Percentiles rank a stretch among this genome's conserved stretches.
These are phyloP conservation scores for Aspergillus asperescens DNA, from an alignment of 495 filamentous ascomycete genomes.

Conservation along the genomic window DNA sequence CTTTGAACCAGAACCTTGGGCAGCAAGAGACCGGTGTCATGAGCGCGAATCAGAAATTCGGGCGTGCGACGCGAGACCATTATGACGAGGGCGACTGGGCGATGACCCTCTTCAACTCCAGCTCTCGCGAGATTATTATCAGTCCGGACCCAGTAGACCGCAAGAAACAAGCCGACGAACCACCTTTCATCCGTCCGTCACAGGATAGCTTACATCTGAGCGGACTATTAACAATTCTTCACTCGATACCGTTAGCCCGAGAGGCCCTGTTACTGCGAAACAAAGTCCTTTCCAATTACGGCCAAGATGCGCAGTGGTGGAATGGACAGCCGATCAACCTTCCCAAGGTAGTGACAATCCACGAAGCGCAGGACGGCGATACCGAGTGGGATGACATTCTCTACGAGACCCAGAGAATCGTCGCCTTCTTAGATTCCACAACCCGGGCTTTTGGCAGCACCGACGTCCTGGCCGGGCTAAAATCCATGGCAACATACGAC, in stretches of 20 bases:
- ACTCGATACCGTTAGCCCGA: constrained; percentile 74
- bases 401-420: constrained; percentile 61
- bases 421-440: constrained; percentile 79
- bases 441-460: constrained; percentile 75
- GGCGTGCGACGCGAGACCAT: constrained; percentile 63
- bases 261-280: constrained; percentile 62
- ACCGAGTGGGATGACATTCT: constrained; percentile 46
- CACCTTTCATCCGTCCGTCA: constrained; percentile 68
- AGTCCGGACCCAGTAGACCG: constrained; percentile 58
- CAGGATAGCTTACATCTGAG: constrained; percentile 56
- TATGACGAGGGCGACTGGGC: constrained; percentile 75
- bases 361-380: constrained; percentile 33
- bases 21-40: constrained; percentile 58
- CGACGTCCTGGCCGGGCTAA: constrained; percentile 51
- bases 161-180: constrained; percentile 51
- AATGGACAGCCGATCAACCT: constrained; percentile 60
- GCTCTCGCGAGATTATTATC: constrained; percentile 53
- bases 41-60: constrained; percentile 50
- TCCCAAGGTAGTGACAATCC: constrained; percentile 52
- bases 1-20: constrained; percentile 39
- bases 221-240: constrained; percentile 70
- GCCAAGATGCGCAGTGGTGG: constrained; percentile 77
- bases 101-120: constrained; percentile 56
- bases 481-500: constrained; percentile 33
- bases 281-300: constrained; percentile 55